Base-by-base conservation (phyloP, 2,329 filamentous ascomycete species). In the Ambrosiella beaveri region DNA sequence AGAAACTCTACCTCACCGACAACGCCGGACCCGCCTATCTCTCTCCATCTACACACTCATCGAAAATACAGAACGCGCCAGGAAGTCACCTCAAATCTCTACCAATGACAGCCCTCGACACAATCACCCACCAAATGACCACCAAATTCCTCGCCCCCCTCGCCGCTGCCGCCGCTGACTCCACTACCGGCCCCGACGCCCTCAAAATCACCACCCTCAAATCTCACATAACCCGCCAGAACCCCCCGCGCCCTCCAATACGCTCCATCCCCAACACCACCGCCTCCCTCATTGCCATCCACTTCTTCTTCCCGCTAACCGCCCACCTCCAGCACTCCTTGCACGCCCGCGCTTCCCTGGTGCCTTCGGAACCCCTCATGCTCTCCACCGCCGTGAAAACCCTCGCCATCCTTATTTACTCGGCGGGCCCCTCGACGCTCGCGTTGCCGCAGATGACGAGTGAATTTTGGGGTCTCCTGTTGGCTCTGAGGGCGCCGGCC, bases 171-270 rank as follows among this genome's bases (percentile, higher is more conserved):
- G 88, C 90, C 1, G 90, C 89, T 45, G 89, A 96, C 66, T 76
- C 83, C 19, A 75, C 82, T 6, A 84, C 85, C 0, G 89, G 91
- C 0, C 90, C 93, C 0, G 82, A 89, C 63, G 79, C 85, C 5
- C 79, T 98, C 51, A 97, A 97, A 71, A 79, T 97, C 19, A 82
- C 88, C 36, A 95, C 85, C 1, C 95, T 97, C 70, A 91, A 85
- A 9, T 54, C 53, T 19, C 47, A 56, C 19, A 36, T 59, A 7
- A 59, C 59, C n/a, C 56, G 59, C 56, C 75, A 80, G 59, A 76
- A 76, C 74, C 54, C 75, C 75, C 58, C 69, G 66, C 1, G 69
- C 69, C 64, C 74, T 66, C 72, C 73, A 13, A 63, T 75, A 37
- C 77, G 77, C 57, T 72, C 82, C 2, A 84, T 85, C 12, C 78